A percentile compares a stretch with the other conserved stretches of the same genome.
These are phyloP conservation scores for Xylariaceae sp. DNA, from an alignment of 2,329 filamentous ascomycete genomes.

Conservation along the genomic window DNA sequence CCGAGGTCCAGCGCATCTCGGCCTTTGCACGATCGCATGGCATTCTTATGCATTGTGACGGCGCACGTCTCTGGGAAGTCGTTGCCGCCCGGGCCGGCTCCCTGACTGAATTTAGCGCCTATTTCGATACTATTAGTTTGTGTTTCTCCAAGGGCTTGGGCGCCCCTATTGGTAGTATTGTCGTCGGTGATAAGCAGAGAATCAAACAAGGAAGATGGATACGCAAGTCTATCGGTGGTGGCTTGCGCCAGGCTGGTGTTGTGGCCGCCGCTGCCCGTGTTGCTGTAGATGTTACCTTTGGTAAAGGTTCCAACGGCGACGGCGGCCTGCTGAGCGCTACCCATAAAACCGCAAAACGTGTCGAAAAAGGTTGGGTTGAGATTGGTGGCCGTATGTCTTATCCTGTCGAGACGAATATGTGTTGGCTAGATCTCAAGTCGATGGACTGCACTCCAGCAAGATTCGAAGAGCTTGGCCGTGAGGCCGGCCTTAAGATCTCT, in stretches of 20 bases:
- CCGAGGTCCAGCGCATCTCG: conserved; percentile 32
- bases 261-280: conserved; percentile 71
- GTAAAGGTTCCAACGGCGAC: conserved; percentile 40
- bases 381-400: conserved; percentile 57
- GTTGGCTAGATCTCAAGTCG: conserved; percentile 57
- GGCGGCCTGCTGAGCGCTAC: conserved; percentile 44
- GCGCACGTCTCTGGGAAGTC: conserved; percentile 50
- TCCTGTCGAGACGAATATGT: conserved; percentile 69
- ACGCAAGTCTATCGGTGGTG: conserved; percentile 76
- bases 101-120: conserved; percentile 39
- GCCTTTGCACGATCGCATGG: conserved; percentile 32
- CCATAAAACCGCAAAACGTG: conserved; percentile 55
- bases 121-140: conserved; percentile 45
- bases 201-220: conserved; percentile 70
- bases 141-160: conserved; percentile 53
- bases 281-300: conserved; percentile 76
- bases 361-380: conserved; percentile 60
- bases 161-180: conserved; percentile 47
- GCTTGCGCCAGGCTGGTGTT: conserved; percentile 71
- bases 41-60: conserved; percentile 48
- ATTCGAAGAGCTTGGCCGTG: conserved; percentile 24
- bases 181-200: conserved; percentile 45
- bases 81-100: conserved; percentile 41
- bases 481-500: conserved; percentile 26
- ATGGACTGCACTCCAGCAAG: conserved; percentile 19